A percentile compares a stretch with the other conserved stretches of the same genome.
phyloP scores from a whole-genome alignment of 1,284 basidiomycete species.

The Singerocomus rubriflavus region DNA sequence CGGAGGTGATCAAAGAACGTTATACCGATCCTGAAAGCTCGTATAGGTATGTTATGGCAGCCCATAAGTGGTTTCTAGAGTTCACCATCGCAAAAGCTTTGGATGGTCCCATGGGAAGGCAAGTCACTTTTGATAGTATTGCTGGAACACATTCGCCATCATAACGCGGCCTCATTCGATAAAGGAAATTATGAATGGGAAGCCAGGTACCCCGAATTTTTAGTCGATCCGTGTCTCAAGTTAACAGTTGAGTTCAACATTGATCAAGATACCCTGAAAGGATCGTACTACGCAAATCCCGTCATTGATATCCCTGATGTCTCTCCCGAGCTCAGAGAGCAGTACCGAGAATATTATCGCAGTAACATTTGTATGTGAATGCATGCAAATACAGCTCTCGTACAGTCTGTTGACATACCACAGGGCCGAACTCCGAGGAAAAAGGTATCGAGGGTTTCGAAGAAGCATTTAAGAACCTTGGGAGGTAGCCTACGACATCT shows the following conservation, averaged over 20 bases:
- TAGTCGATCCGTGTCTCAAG: neutral
- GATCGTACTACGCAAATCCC: constrained; percentile 91
- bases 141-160: neutral
- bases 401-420: neutral
- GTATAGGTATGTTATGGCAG: constrained; percentile 55
- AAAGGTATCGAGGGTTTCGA: constrained; percentile 73
- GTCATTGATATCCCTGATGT: constrained; percentile 63
- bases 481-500: constrained; percentile 44
- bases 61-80: neutral
- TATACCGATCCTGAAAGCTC: constrained; percentile 66
- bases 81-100: constrained; percentile 51
- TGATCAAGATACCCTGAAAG: constrained; percentile 73
- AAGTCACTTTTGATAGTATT: constrained; percentile 6
- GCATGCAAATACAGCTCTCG: neutral
- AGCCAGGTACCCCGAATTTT: constrained; percentile 52
- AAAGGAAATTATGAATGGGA: constrained; percentile 92
- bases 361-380: constrained; percentile 64
- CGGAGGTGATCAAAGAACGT: constrained; percentile 60
- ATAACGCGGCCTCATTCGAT: neutral
- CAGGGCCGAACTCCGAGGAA: constrained; percentile 70
- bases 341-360: constrained; percentile 79
- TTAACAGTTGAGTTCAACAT: constrained; percentile 5
- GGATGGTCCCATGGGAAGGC: constrained; percentile 95
- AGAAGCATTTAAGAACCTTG: constrained; percentile 80
- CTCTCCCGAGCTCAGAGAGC: constrained; percentile 44